Evolutionary conservation across 768 basidiomycete species (phyloP).

Genomic region (Suillus clintonianus): DNA sequence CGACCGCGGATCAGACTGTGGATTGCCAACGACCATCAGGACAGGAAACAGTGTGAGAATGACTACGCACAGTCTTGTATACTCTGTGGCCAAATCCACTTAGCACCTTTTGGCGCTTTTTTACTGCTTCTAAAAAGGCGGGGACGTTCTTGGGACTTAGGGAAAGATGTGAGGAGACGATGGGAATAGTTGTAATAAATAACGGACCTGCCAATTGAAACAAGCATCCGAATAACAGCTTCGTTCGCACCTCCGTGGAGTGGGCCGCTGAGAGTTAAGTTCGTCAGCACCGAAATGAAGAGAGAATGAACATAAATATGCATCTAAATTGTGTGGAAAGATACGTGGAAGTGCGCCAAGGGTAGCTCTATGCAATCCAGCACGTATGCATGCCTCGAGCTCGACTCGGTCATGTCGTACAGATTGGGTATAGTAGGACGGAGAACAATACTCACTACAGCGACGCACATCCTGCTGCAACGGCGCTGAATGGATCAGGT

Average conservation of each 20-base stretch:
- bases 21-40: not conserved
- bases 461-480: constrained; percentile 88
- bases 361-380: not conserved
- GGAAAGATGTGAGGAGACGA: not conserved
- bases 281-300: not conserved
- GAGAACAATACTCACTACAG: constrained; percentile 65
- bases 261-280: constrained; percentile 23
- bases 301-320: not conserved
- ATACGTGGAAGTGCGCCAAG: not conserved
- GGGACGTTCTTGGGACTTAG: constrained; percentile 80
- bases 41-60: not conserved
- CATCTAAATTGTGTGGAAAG: not conserved
- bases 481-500: constrained; percentile 87
- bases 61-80: constrained; percentile 65
- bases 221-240: constrained; percentile 92
- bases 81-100: constrained; percentile 90
- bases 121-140: constrained; percentile 83
- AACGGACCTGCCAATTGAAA: constrained; percentile 78
- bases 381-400: not conserved
- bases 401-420: not conserved
- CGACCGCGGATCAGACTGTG: constrained; percentile 84
- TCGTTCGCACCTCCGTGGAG: constrained; percentile 81
- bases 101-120: constrained; percentile 83
- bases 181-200: not conserved
- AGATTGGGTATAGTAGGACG: not conserved